Conservation (phyloP, 1,284 basidiomycete species). For the Pisolithus thermaeus region DNA sequence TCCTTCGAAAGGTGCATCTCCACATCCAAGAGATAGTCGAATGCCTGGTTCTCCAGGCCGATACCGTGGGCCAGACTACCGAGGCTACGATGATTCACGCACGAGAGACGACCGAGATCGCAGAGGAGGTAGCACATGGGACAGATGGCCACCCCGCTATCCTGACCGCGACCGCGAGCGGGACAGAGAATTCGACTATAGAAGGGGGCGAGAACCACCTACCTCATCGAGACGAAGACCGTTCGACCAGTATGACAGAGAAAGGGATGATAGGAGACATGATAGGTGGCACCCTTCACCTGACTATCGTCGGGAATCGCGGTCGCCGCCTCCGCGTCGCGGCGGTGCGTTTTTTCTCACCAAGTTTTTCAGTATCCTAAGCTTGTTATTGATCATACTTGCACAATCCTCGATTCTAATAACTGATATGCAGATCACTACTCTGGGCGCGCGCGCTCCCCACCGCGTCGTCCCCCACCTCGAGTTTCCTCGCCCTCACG, state of each 20-base stretch:
- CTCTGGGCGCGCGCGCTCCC: background rate
- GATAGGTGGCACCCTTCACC: constrained; percentile 2
- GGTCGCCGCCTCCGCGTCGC: constrained; percentile 13
- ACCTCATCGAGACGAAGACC: background rate
- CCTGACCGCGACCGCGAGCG: constrained; percentile 17
- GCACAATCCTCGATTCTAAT: background rate
- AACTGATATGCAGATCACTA: background rate
- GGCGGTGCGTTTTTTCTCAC: constrained; percentile 3
- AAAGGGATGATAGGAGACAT: constrained; percentile 17
- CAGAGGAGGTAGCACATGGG: background rate
- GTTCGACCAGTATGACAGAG: constrained; percentile 8
- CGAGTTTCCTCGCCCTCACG: background rate
- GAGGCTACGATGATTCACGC: constrained; percentile 16
- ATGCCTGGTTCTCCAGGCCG: background rate
- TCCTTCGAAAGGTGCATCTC: background rate
- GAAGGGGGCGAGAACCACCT: constrained; percentile 3
- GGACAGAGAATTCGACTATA: constrained; percentile 19
- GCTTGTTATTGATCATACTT: background rate
- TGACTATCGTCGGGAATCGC: constrained; percentile 1
- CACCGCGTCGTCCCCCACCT: background rate
- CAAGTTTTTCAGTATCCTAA: background rate
- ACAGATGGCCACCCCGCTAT: background rate
- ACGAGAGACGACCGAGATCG: constrained; percentile 12
- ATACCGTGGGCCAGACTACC: constrained; percentile 13
- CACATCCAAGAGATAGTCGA: background rate